A percentile compares a stretch with the other conserved stretches of the same genome.
phyloP scores from a whole-genome alignment of 2,329 filamentous ascomycete genomes.

The Macrophomina tecta region DNA sequence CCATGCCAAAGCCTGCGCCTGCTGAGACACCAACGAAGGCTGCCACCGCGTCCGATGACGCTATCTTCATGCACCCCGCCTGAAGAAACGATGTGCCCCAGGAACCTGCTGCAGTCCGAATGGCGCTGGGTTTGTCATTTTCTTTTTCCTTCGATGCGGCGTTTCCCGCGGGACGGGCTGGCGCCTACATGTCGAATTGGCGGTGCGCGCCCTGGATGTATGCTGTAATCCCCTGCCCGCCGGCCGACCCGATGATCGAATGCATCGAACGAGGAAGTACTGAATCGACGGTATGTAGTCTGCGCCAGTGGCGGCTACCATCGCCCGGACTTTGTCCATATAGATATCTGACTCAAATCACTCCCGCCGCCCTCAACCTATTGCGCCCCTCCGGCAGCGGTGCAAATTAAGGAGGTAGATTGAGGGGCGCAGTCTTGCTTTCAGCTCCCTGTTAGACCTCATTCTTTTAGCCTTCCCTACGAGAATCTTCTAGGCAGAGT shows the following conservation, averaged over 20 bases:
- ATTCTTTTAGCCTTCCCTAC: neutral
- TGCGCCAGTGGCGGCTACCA: slow-evolving; percentile 12
- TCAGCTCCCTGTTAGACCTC: neutral
- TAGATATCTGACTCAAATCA: slow-evolving; percentile 3
- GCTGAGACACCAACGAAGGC: slow-evolving; percentile 10
- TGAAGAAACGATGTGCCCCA: slow-evolving; percentile 17
- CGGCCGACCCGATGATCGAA: neutral
- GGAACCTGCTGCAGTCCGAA: neutral
- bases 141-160: slow-evolving; percentile 1
- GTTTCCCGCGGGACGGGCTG: slow-evolving; percentile 7
- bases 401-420: slow-evolving; percentile 4
- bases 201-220: neutral
- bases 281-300: neutral
- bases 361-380: neutral
- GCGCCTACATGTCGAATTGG: neutral
- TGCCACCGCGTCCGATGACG: slow-evolving; percentile 15
- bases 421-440: neutral
- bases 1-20: neutral
- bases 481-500: neutral
- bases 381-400: neutral
- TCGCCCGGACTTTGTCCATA: slow-evolving; percentile 2
- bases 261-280: neutral
- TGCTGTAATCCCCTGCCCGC: slow-evolving; percentile 7
- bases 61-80: slow-evolving; percentile 21
- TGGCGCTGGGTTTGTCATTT: neutral